A percentile compares a stretch with the other conserved stretches of the same genome.
These are phyloP conservation scores for Telfairia occidentalis DNA, from an alignment of 331 rosid genomes.

Conservation along the genomic window DNA sequence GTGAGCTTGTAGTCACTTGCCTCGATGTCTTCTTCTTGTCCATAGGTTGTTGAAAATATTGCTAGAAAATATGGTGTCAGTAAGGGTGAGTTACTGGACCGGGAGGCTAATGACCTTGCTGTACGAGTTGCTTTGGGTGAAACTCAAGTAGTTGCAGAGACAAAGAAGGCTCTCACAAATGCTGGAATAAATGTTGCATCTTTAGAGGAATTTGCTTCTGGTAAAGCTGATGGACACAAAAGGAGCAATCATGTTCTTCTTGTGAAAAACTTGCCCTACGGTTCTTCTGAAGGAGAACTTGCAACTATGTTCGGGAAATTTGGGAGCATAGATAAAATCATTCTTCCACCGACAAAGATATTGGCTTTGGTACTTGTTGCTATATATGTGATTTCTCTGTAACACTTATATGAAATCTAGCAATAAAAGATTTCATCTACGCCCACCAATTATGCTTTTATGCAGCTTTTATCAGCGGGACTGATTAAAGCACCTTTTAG, in stretches of 20 bases:
- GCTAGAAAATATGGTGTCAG: slow-evolving; percentile 73
- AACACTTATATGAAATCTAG: neutral
- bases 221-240: slow-evolving; percentile 54
- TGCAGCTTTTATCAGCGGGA: neutral
- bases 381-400: neutral
- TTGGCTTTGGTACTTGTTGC: slow-evolving; percentile 66
- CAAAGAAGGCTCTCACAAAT: slow-evolving; percentile 62
- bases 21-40: slow-evolving; percentile 15
- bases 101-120: slow-evolving; percentile 77
- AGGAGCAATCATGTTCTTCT: slow-evolving; percentile 81
- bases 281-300: slow-evolving; percentile 72
- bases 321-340: slow-evolving; percentile 77
- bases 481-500: neutral
- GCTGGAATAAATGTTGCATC: slow-evolving; percentile 78
- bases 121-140: slow-evolving; percentile 80
- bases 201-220: slow-evolving; percentile 52
- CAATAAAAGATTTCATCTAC: neutral
- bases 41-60: slow-evolving; percentile 69
- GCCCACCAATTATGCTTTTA: neutral
- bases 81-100: slow-evolving; percentile 70
- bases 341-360: slow-evolving; percentile 75
- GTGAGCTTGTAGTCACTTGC: neutral
- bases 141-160: slow-evolving; percentile 77
- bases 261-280: slow-evolving; percentile 87
- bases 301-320: slow-evolving; percentile 64